phyloP scores from a whole-genome alignment of 148 eudicot genomes.

The Arbutus unedo region DNA sequence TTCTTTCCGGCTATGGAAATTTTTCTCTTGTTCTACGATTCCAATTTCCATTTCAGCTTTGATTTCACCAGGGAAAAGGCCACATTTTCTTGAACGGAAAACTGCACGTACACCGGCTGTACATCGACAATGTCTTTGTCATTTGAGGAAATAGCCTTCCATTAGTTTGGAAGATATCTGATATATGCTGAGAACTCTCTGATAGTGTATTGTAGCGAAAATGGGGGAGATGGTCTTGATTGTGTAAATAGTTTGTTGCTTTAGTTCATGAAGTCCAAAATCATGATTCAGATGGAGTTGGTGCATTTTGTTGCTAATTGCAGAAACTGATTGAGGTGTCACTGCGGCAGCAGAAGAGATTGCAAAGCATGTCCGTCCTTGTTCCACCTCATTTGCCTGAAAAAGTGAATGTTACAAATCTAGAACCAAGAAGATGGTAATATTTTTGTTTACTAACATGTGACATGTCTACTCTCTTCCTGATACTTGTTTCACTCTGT shows the following conservation, averaged over 20 bases:
- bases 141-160: not conserved
- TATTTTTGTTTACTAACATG: not conserved
- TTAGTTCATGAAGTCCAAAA: not conserved
- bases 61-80: not conserved
- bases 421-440: slow-evolving; percentile 43
- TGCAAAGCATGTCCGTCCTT: slow-evolving; percentile 61
- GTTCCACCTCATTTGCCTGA: slow-evolving; percentile 55
- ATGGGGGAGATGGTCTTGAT: not conserved
- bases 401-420: slow-evolving; percentile 23
- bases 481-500: not conserved
- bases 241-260: not conserved
- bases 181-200: not conserved
- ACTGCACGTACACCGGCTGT: no score
- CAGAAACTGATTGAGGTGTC: slow-evolving; percentile 84
- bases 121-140: no score
- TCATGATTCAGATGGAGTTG: not conserved
- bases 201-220: not conserved
- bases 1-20: no score
- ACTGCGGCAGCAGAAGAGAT: slow-evolving; percentile 62
- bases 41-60: not conserved
- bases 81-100: no score
- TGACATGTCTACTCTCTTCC: not conserved
- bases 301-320: slow-evolving; percentile 22
- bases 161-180: not conserved
- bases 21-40: no score